Evolutionary conservation across 2,329 filamentous ascomycete genomes (phyloP).

Genomic region (Macrophomina phaseolina): DNA sequence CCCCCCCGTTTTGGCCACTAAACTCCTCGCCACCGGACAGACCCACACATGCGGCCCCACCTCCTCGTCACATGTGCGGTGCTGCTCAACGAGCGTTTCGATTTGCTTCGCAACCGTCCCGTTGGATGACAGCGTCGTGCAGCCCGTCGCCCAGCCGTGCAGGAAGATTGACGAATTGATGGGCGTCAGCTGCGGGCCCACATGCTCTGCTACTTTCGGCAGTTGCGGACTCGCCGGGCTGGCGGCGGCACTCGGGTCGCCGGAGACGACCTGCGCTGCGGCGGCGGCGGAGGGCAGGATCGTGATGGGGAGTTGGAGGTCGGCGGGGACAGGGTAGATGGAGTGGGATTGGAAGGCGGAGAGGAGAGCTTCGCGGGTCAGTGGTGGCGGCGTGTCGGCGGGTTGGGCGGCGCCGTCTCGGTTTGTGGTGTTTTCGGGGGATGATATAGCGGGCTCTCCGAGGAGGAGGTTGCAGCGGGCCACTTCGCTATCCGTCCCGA

Average conservation of each 20-base stretch:
- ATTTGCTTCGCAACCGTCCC: constrained; percentile 70
- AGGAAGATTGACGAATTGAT: constrained; percentile 75
- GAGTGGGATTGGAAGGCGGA: constrained; percentile 47
- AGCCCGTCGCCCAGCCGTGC: constrained; percentile 68
- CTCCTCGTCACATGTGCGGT: constrained; percentile 54
- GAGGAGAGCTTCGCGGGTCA: constrained; percentile 26
- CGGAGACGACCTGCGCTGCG: constrained; percentile 31
- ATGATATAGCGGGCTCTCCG: background rate
- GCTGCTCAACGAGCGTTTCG: constrained; percentile 62
- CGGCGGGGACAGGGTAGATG: constrained; percentile 58
- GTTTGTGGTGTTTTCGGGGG: too few relatives aligned
- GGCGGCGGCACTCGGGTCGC: background rate
- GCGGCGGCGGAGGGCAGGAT: constrained; percentile 57
- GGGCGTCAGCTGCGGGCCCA: constrained; percentile 57
- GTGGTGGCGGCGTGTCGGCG: background rate
- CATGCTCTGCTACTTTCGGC: constrained; percentile 48
- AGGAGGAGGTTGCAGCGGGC: constrained; percentile 65
- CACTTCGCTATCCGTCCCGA: constrained; percentile 51
- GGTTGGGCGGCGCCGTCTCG: too few relatives aligned
- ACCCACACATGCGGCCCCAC: constrained; percentile 68
- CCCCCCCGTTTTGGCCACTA: constrained; percentile 63
- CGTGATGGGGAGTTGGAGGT: constrained; percentile 66
- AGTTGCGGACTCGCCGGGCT: background rate
- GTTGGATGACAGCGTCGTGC: constrained; percentile 75
- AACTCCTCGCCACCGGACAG: constrained; percentile 67